phyloP scores from a whole-genome alignment of 2,329 filamentous ascomycete genomes.

The Fusarium camptoceras region DNA sequence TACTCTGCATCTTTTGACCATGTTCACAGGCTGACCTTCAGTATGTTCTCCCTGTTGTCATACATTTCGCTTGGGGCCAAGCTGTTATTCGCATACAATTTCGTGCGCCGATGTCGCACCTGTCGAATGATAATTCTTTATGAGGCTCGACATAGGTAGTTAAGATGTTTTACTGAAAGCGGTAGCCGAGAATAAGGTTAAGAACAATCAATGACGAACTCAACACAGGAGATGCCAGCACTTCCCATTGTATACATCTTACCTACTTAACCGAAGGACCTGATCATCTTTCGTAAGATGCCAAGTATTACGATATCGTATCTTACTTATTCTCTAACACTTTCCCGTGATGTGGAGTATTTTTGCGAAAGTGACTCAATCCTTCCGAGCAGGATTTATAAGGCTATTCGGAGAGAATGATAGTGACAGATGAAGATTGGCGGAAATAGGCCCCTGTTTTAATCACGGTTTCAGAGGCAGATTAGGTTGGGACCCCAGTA shows the following conservation, averaged over 20 bases:
- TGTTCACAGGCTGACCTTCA: background rate
- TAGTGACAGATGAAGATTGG: slow-evolving; percentile 1
- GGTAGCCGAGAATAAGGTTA: background rate
- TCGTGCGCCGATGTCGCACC: background rate
- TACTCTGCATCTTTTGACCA: background rate
- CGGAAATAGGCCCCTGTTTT: slow-evolving; percentile 16
- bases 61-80: background rate
- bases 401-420: slow-evolving; percentile 22
- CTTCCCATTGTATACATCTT: background rate
- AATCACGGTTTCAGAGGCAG: slow-evolving; percentile 30
- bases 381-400: background rate
- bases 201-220: too few species aligned
- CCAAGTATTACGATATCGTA: background rate
- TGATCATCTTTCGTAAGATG: background rate
- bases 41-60: background rate
- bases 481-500: slow-evolving; percentile 25
- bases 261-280: background rate
- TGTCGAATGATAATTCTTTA: background rate
- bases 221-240: background rate
- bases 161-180: too few species aligned
- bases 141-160: background rate
- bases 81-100: background rate
- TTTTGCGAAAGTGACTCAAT: background rate
- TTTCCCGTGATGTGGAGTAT: background rate
- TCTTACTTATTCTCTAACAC: background rate